phyloP scores from a whole-genome alignment of 2,329 filamentous ascomycete species.

The Diaporthe vaccinii region DNA sequence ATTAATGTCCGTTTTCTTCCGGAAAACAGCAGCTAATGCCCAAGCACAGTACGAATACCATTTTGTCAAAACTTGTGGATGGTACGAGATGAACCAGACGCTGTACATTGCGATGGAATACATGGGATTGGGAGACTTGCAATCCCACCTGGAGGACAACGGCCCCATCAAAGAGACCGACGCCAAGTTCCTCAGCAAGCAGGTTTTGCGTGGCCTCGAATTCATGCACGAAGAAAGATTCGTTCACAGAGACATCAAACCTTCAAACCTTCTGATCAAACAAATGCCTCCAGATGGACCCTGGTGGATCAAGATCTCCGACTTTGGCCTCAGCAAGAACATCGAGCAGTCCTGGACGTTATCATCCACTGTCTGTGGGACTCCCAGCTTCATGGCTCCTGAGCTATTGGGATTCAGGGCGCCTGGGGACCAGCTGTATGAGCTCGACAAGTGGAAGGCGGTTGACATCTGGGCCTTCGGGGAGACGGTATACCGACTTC shows the following conservation, averaged over 20 bases:
- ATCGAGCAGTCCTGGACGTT: not conserved
- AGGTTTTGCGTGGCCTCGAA: not conserved
- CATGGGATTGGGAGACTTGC: not conserved
- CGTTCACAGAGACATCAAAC: not conserved
- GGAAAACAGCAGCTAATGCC: not conserved
- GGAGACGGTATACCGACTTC: not conserved
- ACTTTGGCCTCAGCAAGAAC: slow-evolving; percentile 8
- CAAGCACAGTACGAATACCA: not conserved
- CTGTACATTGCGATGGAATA: slow-evolving; percentile 5
- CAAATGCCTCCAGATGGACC: not conserved
- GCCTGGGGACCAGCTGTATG: not conserved
- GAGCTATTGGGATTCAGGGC: not conserved
- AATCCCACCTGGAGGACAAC: not conserved
- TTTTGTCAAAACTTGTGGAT: slow-evolving; percentile 2
- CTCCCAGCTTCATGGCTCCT: not conserved
- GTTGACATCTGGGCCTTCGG: not conserved
- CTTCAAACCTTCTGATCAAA: not conserved
- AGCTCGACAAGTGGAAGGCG: not conserved
- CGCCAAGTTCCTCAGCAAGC: not conserved
- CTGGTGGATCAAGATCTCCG: slow-evolving; percentile 1
- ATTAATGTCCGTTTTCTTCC: no score
- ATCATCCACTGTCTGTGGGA: not conserved
- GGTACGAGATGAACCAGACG: not conserved
- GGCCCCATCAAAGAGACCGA: not conserved
- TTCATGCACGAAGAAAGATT: slow-evolving; percentile 5